phyloP scores from a whole-genome alignment of 1,284 basidiomycete species.

The Ceraceosorus bombacis region DNA sequence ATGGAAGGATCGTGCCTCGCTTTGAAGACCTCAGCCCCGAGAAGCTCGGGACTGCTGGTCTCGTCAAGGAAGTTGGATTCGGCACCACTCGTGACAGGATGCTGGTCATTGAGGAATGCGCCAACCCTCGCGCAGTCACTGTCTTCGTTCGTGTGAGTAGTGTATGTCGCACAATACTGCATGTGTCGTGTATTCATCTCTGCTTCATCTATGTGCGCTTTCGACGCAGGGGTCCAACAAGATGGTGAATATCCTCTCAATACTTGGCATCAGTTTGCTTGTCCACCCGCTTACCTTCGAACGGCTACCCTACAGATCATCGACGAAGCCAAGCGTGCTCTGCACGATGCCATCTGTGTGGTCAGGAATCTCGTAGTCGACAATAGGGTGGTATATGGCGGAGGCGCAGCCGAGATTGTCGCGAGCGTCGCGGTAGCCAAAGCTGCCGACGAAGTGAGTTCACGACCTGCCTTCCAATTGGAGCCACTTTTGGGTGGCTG shows the following conservation, averaged over 20 bases:
- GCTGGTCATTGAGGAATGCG: conserved; percentile 97
- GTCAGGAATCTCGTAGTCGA: conserved; percentile 91
- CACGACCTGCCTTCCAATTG: conserved; percentile 43
- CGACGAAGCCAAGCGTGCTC: conserved; percentile 92
- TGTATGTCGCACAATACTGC: not conserved
- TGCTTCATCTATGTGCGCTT: not conserved
- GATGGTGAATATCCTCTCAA: conserved; percentile 63
- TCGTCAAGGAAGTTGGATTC: conserved; percentile 88
- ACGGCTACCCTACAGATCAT: conserved; percentile 51
- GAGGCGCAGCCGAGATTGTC: conserved; percentile 94
- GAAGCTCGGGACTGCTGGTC: conserved; percentile 85
- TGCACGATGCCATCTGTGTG: conserved; percentile 95
- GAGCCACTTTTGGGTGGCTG: not conserved
- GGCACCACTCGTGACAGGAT: conserved; percentile 98
- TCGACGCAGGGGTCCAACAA: conserved; percentile 72
- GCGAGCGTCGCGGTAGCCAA: conserved; percentile 85
- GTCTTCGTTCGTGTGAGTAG: conserved; percentile 68
- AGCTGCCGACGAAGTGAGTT: conserved; percentile 72
- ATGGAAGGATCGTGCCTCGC: conserved; percentile 93
- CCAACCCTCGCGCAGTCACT: conserved; percentile 90
- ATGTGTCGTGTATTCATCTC: not conserved
- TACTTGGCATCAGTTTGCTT: not conserved
- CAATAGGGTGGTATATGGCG: conserved; percentile 95
- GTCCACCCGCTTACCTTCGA: not conserved
- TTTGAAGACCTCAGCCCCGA: conserved; percentile 88